Conservation (phyloP, 2,329 filamentous ascomycete genomes). For the Verticillium dahliae region DNA sequence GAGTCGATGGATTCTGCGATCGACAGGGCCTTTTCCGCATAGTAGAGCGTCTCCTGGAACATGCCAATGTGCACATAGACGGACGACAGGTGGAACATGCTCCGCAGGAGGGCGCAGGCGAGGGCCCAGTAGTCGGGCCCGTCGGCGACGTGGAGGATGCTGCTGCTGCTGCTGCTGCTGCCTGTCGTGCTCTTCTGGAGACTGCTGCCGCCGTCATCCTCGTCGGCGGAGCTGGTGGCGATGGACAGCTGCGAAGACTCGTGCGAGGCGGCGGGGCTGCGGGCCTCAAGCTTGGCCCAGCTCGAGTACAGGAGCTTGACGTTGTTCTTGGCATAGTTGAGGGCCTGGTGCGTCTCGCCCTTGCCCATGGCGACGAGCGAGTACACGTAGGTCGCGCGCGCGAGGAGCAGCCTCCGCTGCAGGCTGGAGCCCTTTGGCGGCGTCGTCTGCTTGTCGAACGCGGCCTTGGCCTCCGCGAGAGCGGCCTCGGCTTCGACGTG, state of each 20-base stretch:
- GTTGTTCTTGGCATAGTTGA: slow-evolving; percentile 49
- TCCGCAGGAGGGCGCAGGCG: slow-evolving; percentile 65
- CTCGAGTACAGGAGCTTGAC: slow-evolving; percentile 50
- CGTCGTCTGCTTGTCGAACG: slow-evolving; percentile 8
- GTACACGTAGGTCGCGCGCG: slow-evolving; percentile 56
- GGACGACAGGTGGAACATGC: slow-evolving; percentile 66
- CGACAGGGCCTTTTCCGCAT: slow-evolving; percentile 76
- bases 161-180: slow-evolving; percentile 1
- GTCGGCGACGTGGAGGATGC: slow-evolving; percentile 31
- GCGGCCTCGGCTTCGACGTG: slow-evolving; percentile 46
- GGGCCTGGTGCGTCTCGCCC: slow-evolving; percentile 52
- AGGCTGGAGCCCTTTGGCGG: slow-evolving; percentile 10
- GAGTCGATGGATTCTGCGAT: slow-evolving; percentile 65
- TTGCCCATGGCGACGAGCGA: slow-evolving; percentile 59
- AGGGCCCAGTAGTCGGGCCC: slow-evolving; percentile 71
- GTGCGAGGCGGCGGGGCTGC: neutral
- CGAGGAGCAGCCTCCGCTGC: slow-evolving; percentile 42
- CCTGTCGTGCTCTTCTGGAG: neutral
- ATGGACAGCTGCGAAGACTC: slow-evolving; percentile 4
- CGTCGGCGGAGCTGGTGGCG: slow-evolving; percentile 15
- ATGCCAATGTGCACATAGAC: slow-evolving; percentile 80
- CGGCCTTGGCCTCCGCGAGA: slow-evolving; percentile 4
- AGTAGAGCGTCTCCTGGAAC: slow-evolving; percentile 82
- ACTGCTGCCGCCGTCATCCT: slow-evolving; percentile 8
- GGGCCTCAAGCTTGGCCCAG: slow-evolving; percentile 43